Percentiles rank a stretch among this genome's conserved stretches.
Evolutionary conservation across 2,329 filamentous ascomycete genomes (phyloP).

Genomic region (Xylaria sp.): DNA sequence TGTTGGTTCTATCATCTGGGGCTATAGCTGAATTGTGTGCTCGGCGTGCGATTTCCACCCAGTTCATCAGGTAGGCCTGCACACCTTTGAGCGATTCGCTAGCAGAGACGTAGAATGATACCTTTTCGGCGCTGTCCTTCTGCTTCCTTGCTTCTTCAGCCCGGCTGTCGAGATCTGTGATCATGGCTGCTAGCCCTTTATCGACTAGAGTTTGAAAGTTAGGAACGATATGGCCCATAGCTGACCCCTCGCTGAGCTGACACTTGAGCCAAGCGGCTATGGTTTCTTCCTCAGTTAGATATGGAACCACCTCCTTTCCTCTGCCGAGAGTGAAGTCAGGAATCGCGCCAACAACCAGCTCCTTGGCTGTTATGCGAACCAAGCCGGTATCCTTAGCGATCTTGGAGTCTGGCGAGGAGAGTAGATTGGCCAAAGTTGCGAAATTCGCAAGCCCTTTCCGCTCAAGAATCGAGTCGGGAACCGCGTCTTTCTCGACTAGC

Average conservation of each 20-base stretch:
- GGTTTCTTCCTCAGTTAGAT: conserved; percentile 29
- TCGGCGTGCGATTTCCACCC: conserved; percentile 26
- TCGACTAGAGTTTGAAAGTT: conserved; percentile 34
- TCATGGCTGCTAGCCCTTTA: conserved; percentile 22
- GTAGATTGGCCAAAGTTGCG: conserved; percentile 25
- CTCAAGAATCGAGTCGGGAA: conserved; percentile 29
- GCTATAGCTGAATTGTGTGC: not conserved
- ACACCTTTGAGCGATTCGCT: conserved; percentile 31
- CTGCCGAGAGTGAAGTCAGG: conserved; percentile 35
- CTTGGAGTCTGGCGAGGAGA: conserved; percentile 28
- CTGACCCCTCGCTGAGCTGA: conserved; percentile 22
- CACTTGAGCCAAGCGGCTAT: conserved; percentile 35
- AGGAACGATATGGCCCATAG: conserved; percentile 35
- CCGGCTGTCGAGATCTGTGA: conserved; percentile 21
- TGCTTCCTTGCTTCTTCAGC: conserved; percentile 11
- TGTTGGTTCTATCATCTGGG: conserved; percentile 20
- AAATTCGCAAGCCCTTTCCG: conserved; percentile 35
- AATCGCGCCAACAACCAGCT: conserved; percentile 32
- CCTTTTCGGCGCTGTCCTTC: conserved; percentile 11
- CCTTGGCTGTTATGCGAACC: conserved; percentile 27
- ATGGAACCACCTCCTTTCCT: conserved; percentile 34
- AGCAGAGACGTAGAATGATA: conserved; percentile 29
- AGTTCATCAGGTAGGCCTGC: conserved; percentile 29
- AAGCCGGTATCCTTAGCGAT: conserved; percentile 27
- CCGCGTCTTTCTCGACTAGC: conserved; percentile 3